Evolutionary conservation across 805 yeast genomes (phyloP).

Genomic region (Zygosaccharomyces bailii): DNA sequence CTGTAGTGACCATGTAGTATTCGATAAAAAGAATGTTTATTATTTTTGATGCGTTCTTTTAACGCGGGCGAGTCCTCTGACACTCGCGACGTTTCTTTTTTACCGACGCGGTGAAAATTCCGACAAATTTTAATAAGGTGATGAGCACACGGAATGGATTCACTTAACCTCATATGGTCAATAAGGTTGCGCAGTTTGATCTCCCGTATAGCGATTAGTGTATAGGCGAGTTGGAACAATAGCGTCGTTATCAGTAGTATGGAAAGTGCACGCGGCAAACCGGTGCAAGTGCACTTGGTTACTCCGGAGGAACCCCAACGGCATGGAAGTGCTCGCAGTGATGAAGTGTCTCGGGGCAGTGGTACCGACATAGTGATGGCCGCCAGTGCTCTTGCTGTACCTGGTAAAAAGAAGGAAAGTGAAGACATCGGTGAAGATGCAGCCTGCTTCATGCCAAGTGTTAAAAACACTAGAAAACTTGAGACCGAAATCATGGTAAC

Average conservation of each 20-base stretch:
- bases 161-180: not conserved
- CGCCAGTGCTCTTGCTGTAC: not conserved
- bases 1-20: conserved; percentile 8
- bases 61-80: not conserved
- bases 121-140: not conserved
- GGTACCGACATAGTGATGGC: not conserved
- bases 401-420: not conserved
- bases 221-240: not conserved
- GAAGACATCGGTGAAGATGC: not conserved
- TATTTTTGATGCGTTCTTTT: conserved; percentile 1
- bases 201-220: not conserved
- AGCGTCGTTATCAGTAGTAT: conserved; percentile 1
- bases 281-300: conserved; percentile 19
- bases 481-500: conserved; percentile 21
- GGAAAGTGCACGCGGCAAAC: conserved; percentile 9
- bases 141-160: not conserved
- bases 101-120: conserved; percentile 2
- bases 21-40: conserved; percentile 1
- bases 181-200: conserved; percentile 1
- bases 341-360: conserved; percentile 1
- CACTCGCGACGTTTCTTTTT: conserved; percentile 2
- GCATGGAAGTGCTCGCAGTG: not conserved
- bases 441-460: conserved; percentile 16
- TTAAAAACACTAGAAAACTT: conserved; percentile 25
- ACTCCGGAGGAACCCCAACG: conserved; percentile 26